Evolutionary conservation across 108 stramenopile species (phyloP).

Genomic region (Nitzschia sp.): DNA sequence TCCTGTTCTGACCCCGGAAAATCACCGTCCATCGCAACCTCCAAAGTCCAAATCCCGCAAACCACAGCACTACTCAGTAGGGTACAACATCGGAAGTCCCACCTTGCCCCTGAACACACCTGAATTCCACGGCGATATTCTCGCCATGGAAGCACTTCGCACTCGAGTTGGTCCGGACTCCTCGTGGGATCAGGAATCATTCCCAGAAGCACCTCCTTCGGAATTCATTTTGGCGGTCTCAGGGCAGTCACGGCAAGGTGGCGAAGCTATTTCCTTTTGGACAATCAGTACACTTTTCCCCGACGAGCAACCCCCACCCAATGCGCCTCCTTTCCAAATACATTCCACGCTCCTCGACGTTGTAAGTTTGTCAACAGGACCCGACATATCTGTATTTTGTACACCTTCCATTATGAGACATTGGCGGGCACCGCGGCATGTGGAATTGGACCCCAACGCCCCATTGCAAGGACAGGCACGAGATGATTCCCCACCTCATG

Average conservation of each 20-base stretch:
- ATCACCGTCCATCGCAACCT: slow-evolving; percentile 8
- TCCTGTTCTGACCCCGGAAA: slow-evolving; percentile 32
- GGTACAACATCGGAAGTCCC: slow-evolving; percentile 21
- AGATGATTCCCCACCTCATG: not conserved
- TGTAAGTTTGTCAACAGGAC: slow-evolving; percentile 37
- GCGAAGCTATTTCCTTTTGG: slow-evolving; percentile 51
- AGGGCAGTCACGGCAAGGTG: slow-evolving; percentile 34
- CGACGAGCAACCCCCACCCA: slow-evolving; percentile 1
- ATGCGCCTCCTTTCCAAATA: slow-evolving; percentile 26
- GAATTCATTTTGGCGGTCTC: slow-evolving; percentile 64
- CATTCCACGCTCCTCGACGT: slow-evolving; percentile 39
- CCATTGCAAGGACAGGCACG: not conserved
- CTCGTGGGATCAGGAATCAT: slow-evolving; percentile 40
- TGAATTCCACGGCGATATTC: slow-evolving; percentile 60
- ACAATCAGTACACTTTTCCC: slow-evolving; percentile 34
- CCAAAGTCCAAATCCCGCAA: slow-evolving; percentile 7
- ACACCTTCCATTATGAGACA: slow-evolving; percentile 33
- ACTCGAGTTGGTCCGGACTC: slow-evolving; percentile 40
- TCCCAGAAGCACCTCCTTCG: slow-evolving; percentile 46
- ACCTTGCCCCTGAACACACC: slow-evolving; percentile 54
- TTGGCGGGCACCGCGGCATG: slow-evolving; percentile 46
- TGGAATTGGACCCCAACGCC: slow-evolving; percentile 23
- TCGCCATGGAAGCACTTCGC: slow-evolving; percentile 54
- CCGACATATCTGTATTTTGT: slow-evolving; percentile 55
- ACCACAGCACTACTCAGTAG: slow-evolving; percentile 29